These are phyloP conservation scores for Stevia rebaudiana DNA, from an alignment of 140 eudicot species.

Conservation along the genomic window DNA sequence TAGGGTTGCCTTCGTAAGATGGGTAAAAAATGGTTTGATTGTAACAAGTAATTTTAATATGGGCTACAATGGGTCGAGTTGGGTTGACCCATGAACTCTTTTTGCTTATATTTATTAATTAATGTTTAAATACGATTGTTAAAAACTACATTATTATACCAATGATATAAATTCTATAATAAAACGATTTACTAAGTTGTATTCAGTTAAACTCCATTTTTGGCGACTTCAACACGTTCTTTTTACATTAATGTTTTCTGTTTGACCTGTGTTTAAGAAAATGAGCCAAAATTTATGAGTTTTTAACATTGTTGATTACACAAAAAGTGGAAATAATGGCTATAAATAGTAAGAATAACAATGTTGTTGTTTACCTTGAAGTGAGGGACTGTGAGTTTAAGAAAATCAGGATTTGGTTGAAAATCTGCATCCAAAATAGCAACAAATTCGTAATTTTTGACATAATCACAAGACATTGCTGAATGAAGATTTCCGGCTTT, in stretches of 20 bases:
- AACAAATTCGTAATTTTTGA: constrained; percentile 75
- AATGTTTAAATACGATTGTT: background rate
- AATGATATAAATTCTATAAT: background rate
- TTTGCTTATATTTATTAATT: background rate
- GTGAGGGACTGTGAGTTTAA: constrained; percentile 67
- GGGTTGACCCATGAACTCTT: background rate
- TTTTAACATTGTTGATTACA: constrained; percentile 18
- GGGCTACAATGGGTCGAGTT: background rate
- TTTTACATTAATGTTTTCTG: background rate
- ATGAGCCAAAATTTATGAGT: background rate
- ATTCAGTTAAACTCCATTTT: background rate
- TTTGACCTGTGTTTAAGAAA: background rate
- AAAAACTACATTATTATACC: background rate
- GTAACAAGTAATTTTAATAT: background rate
- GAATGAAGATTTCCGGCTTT: constrained; percentile 91
- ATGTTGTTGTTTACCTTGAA: constrained; percentile 49
- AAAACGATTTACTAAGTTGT: background rate
- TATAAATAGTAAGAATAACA: constrained; percentile 18
- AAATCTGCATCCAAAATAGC: constrained; percentile 91
- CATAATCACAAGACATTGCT: constrained; percentile 93
- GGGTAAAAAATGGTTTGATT: background rate
- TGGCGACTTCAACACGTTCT: background rate
- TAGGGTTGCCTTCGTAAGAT: background rate
- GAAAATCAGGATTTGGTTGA: constrained; percentile 83
- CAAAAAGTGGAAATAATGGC: constrained; percentile 8